Conservation (phyloP, 768 basidiomycete genomes). For the Podaxis sp. region DNA sequence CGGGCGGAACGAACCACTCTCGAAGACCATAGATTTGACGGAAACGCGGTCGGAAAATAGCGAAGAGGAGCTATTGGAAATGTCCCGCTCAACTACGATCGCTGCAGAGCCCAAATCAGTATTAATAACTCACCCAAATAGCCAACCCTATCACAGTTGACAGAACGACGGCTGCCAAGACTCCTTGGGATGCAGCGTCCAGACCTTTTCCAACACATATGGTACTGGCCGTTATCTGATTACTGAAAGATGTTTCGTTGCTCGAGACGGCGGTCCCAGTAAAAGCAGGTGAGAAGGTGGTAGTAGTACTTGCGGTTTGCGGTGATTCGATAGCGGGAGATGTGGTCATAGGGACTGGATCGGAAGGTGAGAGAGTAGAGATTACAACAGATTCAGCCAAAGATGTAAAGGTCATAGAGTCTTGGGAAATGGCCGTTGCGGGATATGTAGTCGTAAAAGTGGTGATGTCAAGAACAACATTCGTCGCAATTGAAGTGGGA, state of each 20-base stretch:
- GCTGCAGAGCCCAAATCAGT: background rate
- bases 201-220: slow-evolving; percentile 67
- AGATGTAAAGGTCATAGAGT: slow-evolving; percentile 42
- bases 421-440: slow-evolving; percentile 38
- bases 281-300: slow-evolving; percentile 21
- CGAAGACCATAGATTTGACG: slow-evolving; percentile 71
- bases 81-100: slow-evolving; percentile 16
- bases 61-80: slow-evolving; percentile 57
- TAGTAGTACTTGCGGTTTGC: slow-evolving; percentile 1
- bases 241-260: slow-evolving; percentile 24
- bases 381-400: slow-evolving; percentile 35
- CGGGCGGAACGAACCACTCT: slow-evolving; percentile 75
- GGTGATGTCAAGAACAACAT: background rate
- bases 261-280: slow-evolving; percentile 24
- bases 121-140: slow-evolving; percentile 57
- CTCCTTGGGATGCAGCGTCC: slow-evolving; percentile 61
- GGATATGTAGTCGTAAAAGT: slow-evolving; percentile 36
- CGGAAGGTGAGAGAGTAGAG: slow-evolving; percentile 20
- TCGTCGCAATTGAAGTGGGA: background rate
- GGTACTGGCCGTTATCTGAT: slow-evolving; percentile 25
- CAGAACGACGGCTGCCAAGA: slow-evolving; percentile 57
- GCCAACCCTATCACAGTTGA: slow-evolving; percentile 61
- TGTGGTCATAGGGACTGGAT: slow-evolving; percentile 18
- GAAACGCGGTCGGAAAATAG: slow-evolving; percentile 63
- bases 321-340: slow-evolving; percentile 2